Conservation (phyloP, 192 early-diverging fungal species). For the Diversispora eburnea region DNA sequence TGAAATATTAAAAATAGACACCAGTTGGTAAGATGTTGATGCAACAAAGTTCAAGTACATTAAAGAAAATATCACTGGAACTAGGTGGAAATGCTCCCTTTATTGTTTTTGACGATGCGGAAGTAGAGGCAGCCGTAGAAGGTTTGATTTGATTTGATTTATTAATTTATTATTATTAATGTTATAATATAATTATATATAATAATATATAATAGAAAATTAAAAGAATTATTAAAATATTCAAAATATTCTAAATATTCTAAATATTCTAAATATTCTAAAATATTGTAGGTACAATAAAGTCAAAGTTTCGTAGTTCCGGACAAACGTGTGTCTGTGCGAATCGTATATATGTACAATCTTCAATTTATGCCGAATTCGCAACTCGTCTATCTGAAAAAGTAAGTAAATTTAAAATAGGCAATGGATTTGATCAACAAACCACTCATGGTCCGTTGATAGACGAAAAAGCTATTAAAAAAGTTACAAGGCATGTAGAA, state of each 20-base stretch:
- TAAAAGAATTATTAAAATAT: slow-evolving; percentile 2
- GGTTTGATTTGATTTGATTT: slow-evolving; percentile 31
- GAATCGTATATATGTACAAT: slow-evolving; percentile 78
- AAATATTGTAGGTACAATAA: slow-evolving; percentile 41
- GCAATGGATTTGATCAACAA: slow-evolving; percentile 64
- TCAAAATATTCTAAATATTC: no score
- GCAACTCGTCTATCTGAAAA: slow-evolving; percentile 50
- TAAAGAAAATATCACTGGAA: slow-evolving; percentile 81
- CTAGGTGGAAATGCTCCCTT: slow-evolving; percentile 84
- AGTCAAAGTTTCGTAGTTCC: slow-evolving; percentile 65
- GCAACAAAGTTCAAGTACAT: slow-evolving; percentile 52
- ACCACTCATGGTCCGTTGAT: slow-evolving; percentile 82
- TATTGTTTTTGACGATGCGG: slow-evolving; percentile 73
- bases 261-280: no score
- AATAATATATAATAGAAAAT: background rate
- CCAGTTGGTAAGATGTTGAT: slow-evolving; percentile 64
- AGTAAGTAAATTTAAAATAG: slow-evolving; percentile 60
- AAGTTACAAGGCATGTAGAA: slow-evolving; percentile 63
- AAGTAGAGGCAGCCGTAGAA: slow-evolving; percentile 66
- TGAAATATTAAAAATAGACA: slow-evolving; percentile 36
- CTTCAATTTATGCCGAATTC: slow-evolving; percentile 62
- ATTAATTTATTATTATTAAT: background rate
- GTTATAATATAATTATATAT: background rate
- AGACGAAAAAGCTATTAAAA: slow-evolving; percentile 60
- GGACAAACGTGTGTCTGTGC: slow-evolving; percentile 80